These are phyloP conservation scores for Viola odorata DNA, from an alignment of 345 rosid genomes.

Conservation along the genomic window DNA sequence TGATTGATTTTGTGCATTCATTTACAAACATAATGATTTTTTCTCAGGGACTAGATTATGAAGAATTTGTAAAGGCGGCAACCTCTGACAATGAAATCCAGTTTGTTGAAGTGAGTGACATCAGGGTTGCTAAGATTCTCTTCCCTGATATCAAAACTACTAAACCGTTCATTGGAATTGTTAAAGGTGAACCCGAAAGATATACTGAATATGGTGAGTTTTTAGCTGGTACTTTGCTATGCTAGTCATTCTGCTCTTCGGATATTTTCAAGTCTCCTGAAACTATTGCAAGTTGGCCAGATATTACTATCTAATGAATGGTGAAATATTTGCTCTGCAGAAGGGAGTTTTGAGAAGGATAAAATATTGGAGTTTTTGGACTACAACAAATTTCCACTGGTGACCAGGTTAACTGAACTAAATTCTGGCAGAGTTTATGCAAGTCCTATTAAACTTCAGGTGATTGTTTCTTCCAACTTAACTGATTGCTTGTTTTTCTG, in stretches of 20 bases:
- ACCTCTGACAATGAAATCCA: constrained; percentile 57
- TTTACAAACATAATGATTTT: too few relatives aligned
- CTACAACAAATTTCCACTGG: constrained; percentile 70
- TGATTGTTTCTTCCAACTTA: constrained; percentile 22
- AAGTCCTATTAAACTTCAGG: constrained; percentile 77
- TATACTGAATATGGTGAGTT: constrained; percentile 66
- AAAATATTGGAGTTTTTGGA: constrained; percentile 59
- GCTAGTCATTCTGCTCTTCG: too few relatives aligned
- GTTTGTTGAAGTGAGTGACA: constrained; percentile 51
- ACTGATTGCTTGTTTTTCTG: too few relatives aligned
- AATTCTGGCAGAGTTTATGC: constrained; percentile 70
- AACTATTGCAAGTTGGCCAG: neutral
- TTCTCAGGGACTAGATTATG: constrained; percentile 59
- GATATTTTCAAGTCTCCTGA: too few relatives aligned
- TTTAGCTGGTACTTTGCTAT: too few relatives aligned
- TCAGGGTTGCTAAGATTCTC: constrained; percentile 46
- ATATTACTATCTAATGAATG: neutral
- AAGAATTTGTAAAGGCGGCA: constrained; percentile 70
- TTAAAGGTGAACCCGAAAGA: constrained; percentile 75
- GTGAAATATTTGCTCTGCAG: constrained; percentile 38
- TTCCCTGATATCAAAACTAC: constrained; percentile 43
- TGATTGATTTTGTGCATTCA: too few relatives aligned
- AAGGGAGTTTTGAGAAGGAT: constrained; percentile 46
- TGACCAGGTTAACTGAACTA: constrained; percentile 64
- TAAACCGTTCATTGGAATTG: constrained; percentile 52